Evolutionary conservation across 2,329 filamentous ascomycete genomes (phyloP).

Genomic region (Sclerotinia subarctica): DNA sequence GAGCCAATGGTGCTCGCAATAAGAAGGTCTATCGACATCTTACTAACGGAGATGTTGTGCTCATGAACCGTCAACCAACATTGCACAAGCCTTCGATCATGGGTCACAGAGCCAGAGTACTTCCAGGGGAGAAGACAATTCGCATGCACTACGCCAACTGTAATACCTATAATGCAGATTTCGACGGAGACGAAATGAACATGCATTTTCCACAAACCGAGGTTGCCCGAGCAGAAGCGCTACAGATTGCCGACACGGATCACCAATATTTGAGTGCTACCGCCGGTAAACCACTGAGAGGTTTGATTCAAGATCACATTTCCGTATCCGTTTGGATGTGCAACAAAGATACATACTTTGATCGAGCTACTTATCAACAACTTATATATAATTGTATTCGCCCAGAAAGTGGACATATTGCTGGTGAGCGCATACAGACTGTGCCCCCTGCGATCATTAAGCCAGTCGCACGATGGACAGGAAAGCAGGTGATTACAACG

Average conservation of each 20-base stretch:
- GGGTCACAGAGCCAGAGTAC: conserved; percentile 88
- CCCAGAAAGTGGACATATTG: conserved; percentile 85
- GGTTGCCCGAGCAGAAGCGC: conserved; percentile 84
- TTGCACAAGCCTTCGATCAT: conserved; percentile 99
- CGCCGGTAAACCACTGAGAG: conserved; percentile 86
- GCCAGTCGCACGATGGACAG: conserved; percentile 82
- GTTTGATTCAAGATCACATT: conserved; percentile 97
- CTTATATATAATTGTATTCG: conserved; percentile 87
- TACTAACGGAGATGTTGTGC: conserved; percentile 91
- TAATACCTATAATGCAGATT: conserved; percentile 99
- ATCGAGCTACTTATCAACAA: conserved; percentile 83
- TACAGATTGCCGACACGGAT: conserved; percentile 92
- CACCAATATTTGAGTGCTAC: conserved; percentile 96
- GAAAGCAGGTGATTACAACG: conserved; percentile 92
- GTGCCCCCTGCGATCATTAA: conserved; percentile 79
- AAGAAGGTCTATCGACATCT: conserved; percentile 97
- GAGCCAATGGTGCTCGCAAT: conserved; percentile 71
- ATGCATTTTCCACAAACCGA: conserved; percentile 99
- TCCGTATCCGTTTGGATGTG: conserved; percentile 91
- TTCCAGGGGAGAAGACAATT: conserved; percentile 93
- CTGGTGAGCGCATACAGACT: conserved; percentile 76
- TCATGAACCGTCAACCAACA: conserved; percentile 98
- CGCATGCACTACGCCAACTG: conserved; percentile 99
- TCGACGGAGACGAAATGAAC: conserved; percentile 99
- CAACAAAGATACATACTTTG: conserved; percentile 88